Conservation (phyloP, 169 alveolate genomes). For the Plasmodium adleri region DNA sequence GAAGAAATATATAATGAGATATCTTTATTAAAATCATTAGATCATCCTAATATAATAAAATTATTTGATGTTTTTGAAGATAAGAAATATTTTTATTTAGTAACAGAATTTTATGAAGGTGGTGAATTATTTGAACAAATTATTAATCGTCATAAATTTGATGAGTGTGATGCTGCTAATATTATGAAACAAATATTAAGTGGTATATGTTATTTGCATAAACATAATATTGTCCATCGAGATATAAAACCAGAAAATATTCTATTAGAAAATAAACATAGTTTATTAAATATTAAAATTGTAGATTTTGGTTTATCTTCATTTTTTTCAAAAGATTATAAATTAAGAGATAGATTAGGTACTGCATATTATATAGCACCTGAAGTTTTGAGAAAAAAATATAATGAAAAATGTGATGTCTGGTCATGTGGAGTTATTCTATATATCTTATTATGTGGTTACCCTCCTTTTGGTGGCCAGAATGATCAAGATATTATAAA, state of each 20-base stretch:
- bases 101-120: constrained; percentile 93
- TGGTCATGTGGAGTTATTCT: constrained; percentile 94
- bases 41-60: constrained; percentile 96
- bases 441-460: constrained; percentile 89
- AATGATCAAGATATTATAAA: constrained; percentile 91
- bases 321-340: constrained; percentile 79
- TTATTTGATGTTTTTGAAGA: constrained; percentile 94
- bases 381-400: constrained; percentile 89
- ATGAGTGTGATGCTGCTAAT: constrained; percentile 92
- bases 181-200: constrained; percentile 93
- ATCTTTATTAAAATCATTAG: constrained; percentile 90
- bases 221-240: constrained; percentile 91
- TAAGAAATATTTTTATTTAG: constrained; percentile 88
- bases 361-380: constrained; percentile 93
- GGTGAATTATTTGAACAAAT: constrained; percentile 95
- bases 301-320: constrained; percentile 94
- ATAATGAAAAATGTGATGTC: constrained; percentile 92
- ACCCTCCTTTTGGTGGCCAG: constrained; percentile 95
- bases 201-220: constrained; percentile 95
- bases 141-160: constrained; percentile 88
- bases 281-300: constrained; percentile 79
- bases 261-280: constrained; percentile 55
- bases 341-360: constrained; percentile 89
- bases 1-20: constrained; percentile 88
- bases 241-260: constrained; percentile 92